These are phyloP conservation scores for Talaromyces liani DNA, from an alignment of 495 filamentous ascomycete species.

Conservation along the genomic window DNA sequence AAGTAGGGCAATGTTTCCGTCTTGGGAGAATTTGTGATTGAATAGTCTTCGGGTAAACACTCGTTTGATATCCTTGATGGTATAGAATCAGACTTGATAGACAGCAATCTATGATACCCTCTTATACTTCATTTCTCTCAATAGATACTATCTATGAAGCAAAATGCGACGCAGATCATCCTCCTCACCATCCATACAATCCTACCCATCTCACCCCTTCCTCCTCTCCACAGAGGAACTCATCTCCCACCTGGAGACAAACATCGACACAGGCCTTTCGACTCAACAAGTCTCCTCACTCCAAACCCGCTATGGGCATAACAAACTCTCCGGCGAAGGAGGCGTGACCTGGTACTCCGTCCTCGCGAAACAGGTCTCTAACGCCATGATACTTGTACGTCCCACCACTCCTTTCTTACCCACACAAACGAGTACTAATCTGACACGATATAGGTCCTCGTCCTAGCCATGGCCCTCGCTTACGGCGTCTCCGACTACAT, in stretches of 20 bases:
- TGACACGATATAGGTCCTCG: constrained; percentile 51
- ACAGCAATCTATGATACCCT: neutral
- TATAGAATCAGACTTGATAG: neutral
- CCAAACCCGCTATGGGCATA: constrained; percentile 47
- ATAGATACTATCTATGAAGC: neutral
- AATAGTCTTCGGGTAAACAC: neutral
- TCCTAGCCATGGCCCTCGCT: constrained; percentile 77
- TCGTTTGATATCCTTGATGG: neutral
- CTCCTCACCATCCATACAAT: constrained; percentile 5
- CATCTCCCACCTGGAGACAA: constrained; percentile 39
- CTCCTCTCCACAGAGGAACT: constrained; percentile 39
- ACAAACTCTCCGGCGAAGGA: constrained; percentile 55
- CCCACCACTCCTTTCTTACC: neutral
- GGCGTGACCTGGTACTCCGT: constrained; percentile 57
- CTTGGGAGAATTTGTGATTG: neutral
- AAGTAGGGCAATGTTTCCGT: neutral
- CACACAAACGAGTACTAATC: neutral
- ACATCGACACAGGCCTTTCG: constrained; percentile 53
- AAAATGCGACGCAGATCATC: neutral
- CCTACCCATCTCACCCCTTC: constrained; percentile 16
- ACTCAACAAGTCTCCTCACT: constrained; percentile 39
- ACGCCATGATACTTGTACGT: constrained; percentile 62
- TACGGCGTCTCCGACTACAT: constrained; percentile 75
- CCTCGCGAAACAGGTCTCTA: constrained; percentile 55
- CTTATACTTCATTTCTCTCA: neutral